phyloP scores from a whole-genome alignment of 768 basidiomycete genomes.

The Amanita pseudoporphyria region DNA sequence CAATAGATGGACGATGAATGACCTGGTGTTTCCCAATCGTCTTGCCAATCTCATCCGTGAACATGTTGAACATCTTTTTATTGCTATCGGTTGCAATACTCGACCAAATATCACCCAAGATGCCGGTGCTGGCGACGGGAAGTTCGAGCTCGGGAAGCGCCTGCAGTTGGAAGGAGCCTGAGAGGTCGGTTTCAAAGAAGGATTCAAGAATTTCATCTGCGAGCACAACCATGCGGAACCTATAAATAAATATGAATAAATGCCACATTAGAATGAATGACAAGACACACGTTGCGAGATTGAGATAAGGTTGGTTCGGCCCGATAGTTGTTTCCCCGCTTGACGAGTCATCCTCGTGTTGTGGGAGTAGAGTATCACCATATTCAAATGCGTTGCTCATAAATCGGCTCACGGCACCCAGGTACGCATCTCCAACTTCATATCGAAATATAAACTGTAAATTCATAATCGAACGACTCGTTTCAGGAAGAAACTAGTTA shows the following conservation, averaged over 20 bases:
- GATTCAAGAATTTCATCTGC: slow-evolving; percentile 95
- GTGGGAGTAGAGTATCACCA: slow-evolving; percentile 82
- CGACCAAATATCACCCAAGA: slow-evolving; percentile 81
- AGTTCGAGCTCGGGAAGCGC: slow-evolving; percentile 60
- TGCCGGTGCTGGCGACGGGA: slow-evolving; percentile 44
- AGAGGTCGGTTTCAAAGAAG: slow-evolving; percentile 92
- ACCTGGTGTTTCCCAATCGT: slow-evolving; percentile 92
- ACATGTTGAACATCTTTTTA: slow-evolving; percentile 86
- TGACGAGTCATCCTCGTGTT: slow-evolving; percentile 28
- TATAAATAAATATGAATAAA: slow-evolving; percentile 21
- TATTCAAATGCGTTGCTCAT: slow-evolving; percentile 99
- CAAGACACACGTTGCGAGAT: slow-evolving; percentile 65
- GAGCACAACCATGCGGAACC: slow-evolving; percentile 97
- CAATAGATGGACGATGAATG: slow-evolving; percentile 73
- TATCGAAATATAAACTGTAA: slow-evolving; percentile 93
- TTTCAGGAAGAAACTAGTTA: slow-evolving; percentile 2
- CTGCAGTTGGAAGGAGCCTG: slow-evolving; percentile 78
- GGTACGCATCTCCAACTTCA: slow-evolving; percentile 92
- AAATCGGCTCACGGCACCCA: slow-evolving; percentile 93
- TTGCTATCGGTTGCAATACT: slow-evolving; percentile 86
- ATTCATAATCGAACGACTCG: slow-evolving; percentile 7
- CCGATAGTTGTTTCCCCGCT: slow-evolving; percentile 39
- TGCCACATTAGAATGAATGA: slow-evolving; percentile 6
- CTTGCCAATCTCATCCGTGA: slow-evolving; percentile 92
- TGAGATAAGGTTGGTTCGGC: slow-evolving; percentile 86